These are phyloP conservation scores for Saccharomycopsis vini DNA, from an alignment of 805 yeast genomes.

Conservation along the genomic window DNA sequence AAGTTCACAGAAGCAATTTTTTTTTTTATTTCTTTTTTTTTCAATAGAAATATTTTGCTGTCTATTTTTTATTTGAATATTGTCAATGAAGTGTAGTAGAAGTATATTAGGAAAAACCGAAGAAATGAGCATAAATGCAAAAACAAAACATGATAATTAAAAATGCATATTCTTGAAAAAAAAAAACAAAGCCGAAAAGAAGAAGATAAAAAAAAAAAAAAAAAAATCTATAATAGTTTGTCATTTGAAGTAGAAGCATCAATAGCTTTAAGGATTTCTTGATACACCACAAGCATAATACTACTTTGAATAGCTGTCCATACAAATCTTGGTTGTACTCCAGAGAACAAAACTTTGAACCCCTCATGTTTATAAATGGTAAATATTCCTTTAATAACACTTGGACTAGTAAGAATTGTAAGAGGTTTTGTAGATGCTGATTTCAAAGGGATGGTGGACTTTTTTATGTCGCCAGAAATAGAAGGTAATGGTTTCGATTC, in stretches of 20 bases:
- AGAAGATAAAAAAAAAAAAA: not conserved
- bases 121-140: too few relatives aligned
- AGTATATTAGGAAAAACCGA: too few relatives aligned
- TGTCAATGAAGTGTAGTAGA: too few relatives aligned
- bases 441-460: too few relatives aligned
- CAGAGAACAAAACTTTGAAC: constrained; percentile 59
- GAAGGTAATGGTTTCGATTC: not conserved
- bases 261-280: constrained; percentile 48
- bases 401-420: constrained; percentile 10
- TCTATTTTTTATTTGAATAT: too few relatives aligned
- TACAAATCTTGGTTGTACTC: constrained; percentile 87
- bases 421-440: too few relatives aligned
- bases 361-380: constrained; percentile 55
- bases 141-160: too few relatives aligned
- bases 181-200: too few relatives aligned
- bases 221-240: not conserved
- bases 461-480: constrained; percentile 6
- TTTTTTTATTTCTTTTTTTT: too few relatives aligned
- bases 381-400: constrained; percentile 31
- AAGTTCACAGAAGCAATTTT: too few relatives aligned
- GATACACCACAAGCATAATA: constrained; percentile 85
- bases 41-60: too few relatives aligned
- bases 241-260: not conserved
- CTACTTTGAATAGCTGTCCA: constrained; percentile 97
- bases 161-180: too few relatives aligned